Percentiles rank a stretch among this genome's conserved stretches.
Evolutionary conservation across 495 filamentous ascomycete genomes (phyloP).

Genomic region (Aspergillus saccharolyticus): DNA sequence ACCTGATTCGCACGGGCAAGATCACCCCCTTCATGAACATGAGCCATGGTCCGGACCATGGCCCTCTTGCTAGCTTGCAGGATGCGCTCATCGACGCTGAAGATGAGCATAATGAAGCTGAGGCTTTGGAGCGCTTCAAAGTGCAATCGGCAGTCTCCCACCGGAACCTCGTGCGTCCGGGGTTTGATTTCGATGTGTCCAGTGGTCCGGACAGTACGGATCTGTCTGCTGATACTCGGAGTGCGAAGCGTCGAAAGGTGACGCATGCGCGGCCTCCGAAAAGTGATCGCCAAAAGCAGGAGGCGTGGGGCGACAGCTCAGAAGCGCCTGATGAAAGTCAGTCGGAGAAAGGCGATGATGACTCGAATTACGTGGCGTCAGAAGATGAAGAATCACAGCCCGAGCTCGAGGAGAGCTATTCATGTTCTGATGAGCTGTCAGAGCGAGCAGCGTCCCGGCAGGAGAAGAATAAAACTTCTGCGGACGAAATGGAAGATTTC

Average conservation of each 20-base stretch:
- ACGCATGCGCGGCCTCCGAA: constrained; percentile 13
- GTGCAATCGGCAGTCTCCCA: constrained; percentile 59
- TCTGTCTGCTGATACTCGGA: constrained; percentile 18
- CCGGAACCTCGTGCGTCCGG: constrained; percentile 73
- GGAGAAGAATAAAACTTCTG: constrained; percentile 33
- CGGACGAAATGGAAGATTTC: constrained; percentile 59
- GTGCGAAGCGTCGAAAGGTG: constrained; percentile 40
- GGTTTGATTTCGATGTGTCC: constrained; percentile 56
- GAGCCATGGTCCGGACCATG: constrained; percentile 46
- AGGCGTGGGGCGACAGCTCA: constrained; percentile 16
- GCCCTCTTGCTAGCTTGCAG: constrained; percentile 56
- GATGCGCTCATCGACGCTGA: constrained; percentile 75
- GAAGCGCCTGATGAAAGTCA: constrained; percentile 35
- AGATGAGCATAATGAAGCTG: constrained; percentile 55
- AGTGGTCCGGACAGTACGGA: constrained; percentile 26
- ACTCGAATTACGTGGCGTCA: constrained; percentile 36
- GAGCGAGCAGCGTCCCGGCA: constrained; percentile 34
- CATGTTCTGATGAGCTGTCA: constrained; percentile 22
- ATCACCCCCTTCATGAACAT: constrained; percentile 91
- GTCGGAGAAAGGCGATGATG: constrained; percentile 42
- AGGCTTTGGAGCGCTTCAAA: constrained; percentile 42
- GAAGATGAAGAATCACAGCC: constrained; percentile 27
- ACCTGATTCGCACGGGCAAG: constrained; percentile 90
- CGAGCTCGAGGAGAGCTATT: constrained; percentile 36
- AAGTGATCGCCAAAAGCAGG: constrained; percentile 2